Conservation (phyloP, 2,329 filamentous ascomycete species). For the Ophiobolus disseminans region DNA sequence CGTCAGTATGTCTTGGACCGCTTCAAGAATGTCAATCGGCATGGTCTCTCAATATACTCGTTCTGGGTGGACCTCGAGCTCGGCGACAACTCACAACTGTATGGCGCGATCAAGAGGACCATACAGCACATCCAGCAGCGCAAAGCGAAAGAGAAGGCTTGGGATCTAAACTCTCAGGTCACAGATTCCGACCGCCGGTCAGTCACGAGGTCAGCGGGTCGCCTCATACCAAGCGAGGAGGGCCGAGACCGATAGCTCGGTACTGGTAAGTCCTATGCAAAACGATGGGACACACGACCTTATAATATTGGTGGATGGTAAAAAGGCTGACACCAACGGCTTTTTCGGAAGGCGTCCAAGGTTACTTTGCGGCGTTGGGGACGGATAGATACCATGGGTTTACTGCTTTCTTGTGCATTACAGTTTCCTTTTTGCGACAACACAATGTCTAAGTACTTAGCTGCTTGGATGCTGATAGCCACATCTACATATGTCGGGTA, state of each 20-base stretch:
- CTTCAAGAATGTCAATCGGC: slow-evolving; percentile 43
- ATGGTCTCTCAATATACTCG: slow-evolving; percentile 39
- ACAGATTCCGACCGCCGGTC: slow-evolving; percentile 7
- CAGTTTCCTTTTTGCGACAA: too few species aligned
- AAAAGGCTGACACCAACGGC: too few species aligned
- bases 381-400: too few species aligned
- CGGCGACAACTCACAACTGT: slow-evolving; percentile 44
- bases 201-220: slow-evolving; percentile 6
- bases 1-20: slow-evolving; percentile 40
- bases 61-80: slow-evolving; percentile 49
- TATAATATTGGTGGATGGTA: too few species aligned
- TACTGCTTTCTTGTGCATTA: too few species aligned
- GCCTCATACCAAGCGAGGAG: slow-evolving; percentile 8
- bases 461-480: too few species aligned
- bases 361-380: too few species aligned
- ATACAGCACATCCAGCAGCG: slow-evolving; percentile 40
- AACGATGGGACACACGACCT: not conserved
- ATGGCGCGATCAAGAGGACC: slow-evolving; percentile 45
- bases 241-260: slow-evolving; percentile 2
- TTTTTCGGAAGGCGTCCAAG: too few species aligned
- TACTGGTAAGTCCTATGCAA: slow-evolving; percentile 1
- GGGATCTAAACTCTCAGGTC: slow-evolving; percentile 19
- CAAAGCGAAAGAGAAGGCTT: slow-evolving; percentile 38
- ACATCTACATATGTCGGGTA: too few species aligned
- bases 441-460: too few species aligned